A percentile compares a stretch with the other conserved stretches of the same genome.
phyloP scores from a whole-genome alignment of 2,329 filamentous ascomycete genomes.

The Sarocladium oryzae region DNA sequence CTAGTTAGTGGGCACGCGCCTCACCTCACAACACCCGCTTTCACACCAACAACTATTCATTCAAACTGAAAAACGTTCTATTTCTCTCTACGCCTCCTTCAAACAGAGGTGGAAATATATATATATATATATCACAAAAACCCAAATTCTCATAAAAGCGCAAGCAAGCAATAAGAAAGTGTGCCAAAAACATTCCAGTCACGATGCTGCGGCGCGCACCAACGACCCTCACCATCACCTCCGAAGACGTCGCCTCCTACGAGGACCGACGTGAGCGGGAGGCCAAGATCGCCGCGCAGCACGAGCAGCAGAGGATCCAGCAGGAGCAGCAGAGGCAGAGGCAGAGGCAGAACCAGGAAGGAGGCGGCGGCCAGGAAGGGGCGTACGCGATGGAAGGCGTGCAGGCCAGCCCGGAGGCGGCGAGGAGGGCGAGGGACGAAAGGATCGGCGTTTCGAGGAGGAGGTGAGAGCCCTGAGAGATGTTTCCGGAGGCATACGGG shows the following conservation, averaged over 20 bases:
- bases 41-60: no score
- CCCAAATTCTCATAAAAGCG: no score
- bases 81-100: no score
- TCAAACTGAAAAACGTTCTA: no score
- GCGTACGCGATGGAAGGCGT: conserved; percentile 23
- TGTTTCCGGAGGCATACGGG: no score
- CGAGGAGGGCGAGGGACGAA: conserved; percentile 29
- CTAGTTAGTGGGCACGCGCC: no score
- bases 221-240: conserved; percentile 61
- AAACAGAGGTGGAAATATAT: no score
- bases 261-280: conserved; percentile 53
- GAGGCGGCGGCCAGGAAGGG: conserved; percentile 12
- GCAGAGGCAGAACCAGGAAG: conserved; percentile 18
- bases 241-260: conserved; percentile 64
- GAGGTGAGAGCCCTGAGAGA: conserved; percentile 8
- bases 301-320: conserved; percentile 10
- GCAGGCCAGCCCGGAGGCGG: conserved; percentile 20
- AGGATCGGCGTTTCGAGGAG: conserved; percentile 29
- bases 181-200: no score
- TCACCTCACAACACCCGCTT: no score
- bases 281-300: conserved; percentile 27
- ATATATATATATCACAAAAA: no score
- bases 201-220: conserved; percentile 60
- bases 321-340: conserved; percentile 17
- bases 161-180: no score